Evolutionary conservation across 2,329 filamentous ascomycete species (phyloP).

Genomic region (Aspergillus persii): DNA sequence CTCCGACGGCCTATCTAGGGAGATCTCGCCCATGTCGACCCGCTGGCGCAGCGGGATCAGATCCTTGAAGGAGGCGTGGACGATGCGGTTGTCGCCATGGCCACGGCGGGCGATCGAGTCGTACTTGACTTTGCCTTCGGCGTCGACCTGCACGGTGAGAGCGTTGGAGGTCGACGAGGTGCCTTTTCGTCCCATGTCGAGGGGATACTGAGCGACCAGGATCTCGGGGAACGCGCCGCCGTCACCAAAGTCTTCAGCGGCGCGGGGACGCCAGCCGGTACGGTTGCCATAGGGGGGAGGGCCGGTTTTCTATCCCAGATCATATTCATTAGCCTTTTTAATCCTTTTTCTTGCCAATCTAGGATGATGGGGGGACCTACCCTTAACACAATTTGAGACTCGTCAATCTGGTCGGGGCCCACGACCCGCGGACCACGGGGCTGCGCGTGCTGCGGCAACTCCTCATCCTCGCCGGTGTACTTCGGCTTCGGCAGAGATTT

Average conservation of each 20-base stretch:
- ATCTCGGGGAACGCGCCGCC: conserved; percentile 95
- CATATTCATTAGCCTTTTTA: not conserved
- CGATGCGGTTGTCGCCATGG: conserved; percentile 76
- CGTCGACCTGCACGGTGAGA: conserved; percentile 86
- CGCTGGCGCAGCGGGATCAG: conserved; percentile 90
- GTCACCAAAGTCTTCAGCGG: conserved; percentile 89
- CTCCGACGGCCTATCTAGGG: conserved; percentile 76
- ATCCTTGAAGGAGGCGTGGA: conserved; percentile 96
- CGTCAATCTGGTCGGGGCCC: conserved; percentile 74
- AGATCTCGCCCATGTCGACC: conserved; percentile 88
- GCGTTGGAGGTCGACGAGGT: conserved; percentile 73
- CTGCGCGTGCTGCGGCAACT: conserved; percentile 67
- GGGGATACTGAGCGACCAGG: conserved; percentile 88
- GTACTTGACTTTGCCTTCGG: conserved; percentile 91
- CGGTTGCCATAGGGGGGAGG: conserved; percentile 87
- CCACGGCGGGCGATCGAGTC: conserved; percentile 90
- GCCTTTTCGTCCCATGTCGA: conserved; percentile 86
- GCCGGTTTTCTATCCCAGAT: conserved; percentile 61
- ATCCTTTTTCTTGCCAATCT: not conserved
- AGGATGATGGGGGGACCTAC: conserved; percentile 38
- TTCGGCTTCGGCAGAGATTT: conserved; percentile 83
- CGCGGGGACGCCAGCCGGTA: conserved; percentile 84
- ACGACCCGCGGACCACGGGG: conserved; percentile 81
- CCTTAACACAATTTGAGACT: conserved; percentile 80
- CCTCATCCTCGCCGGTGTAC: conserved; percentile 87